These are phyloP conservation scores for Stipa capillata DNA, from an alignment of 176 grass and related monocot species.

Conservation along the genomic window DNA sequence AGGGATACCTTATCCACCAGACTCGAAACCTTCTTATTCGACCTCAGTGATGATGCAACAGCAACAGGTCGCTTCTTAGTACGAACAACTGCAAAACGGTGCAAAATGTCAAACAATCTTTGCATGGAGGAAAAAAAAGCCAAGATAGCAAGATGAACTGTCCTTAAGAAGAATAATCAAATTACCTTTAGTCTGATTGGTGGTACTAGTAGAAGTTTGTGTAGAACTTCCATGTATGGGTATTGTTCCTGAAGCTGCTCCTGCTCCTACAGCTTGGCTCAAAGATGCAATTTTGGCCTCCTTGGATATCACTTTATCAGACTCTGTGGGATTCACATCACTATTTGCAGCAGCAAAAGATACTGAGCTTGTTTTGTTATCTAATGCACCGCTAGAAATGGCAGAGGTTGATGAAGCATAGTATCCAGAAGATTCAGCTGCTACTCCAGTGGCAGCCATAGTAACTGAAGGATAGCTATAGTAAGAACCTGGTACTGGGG, in stretches of 20 bases:
- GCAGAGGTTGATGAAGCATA: conserved; percentile 34
- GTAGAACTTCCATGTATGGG: conserved; percentile 31
- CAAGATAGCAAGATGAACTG: neutral
- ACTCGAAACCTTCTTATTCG: conserved; percentile 95
- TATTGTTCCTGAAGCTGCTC: conserved; percentile 25
- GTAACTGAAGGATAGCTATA: conserved; percentile 36
- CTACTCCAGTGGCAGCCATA: conserved; percentile 9
- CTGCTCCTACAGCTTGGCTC: conserved; percentile 21
- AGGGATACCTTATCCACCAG: conserved; percentile 85
- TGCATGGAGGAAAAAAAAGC: neutral
- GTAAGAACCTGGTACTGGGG: conserved; percentile 44
- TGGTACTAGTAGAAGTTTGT: conserved; percentile 37
- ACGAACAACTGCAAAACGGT: conserved; percentile 44
- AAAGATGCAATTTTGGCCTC: conserved; percentile 25
- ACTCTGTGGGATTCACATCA: neutral
- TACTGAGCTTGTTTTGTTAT: conserved; percentile 20
- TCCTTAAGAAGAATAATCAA: neutral
- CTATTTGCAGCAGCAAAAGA: conserved; percentile 24
- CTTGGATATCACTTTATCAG: conserved; percentile 32
- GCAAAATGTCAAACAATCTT: conserved; percentile 7
- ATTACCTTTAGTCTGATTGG: conserved; percentile 63
- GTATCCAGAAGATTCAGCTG: conserved; percentile 46
- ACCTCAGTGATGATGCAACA: conserved; percentile 64
- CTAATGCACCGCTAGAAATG: conserved; percentile 37
- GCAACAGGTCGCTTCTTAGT: conserved; percentile 62